Base-by-base conservation (phyloP, 1,284 basidiomycete genomes). In the Fereydounia khargensis region DNA sequence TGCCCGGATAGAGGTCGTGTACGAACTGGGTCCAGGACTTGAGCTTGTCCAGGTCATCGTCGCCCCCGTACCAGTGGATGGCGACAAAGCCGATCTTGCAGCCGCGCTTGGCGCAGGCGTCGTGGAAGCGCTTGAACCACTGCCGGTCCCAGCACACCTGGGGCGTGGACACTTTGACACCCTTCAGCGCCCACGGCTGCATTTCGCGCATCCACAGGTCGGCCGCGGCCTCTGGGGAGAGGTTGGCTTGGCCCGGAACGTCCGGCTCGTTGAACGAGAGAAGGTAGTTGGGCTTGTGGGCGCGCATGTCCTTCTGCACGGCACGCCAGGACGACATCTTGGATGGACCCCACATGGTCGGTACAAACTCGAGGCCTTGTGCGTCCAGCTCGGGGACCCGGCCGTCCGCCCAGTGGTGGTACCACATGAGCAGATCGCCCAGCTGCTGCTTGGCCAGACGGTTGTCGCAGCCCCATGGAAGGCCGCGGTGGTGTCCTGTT, bases 51-150 rank as follows among this genome's bases (percentile, higher is more conserved):
- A 69, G 45, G 38, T 73, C 68, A 10, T 46, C 35, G 42, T 48
- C 58, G 14, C 53, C 49, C 7, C 71, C 71, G 48, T 74, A 74
- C 67, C 70, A 74, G 56, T 74, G 73, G n/a, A 72, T 28, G 3
- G 73, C 65, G 16, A 69, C 55, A 38, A 73, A 70, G 39, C 58
- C 55, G 21, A 65, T 54, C 14, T 66, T 47, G 48, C 62, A 68
- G 3, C 67, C 69, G 16, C 52, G 25, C 17, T 48, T 42, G 16
- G 64, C 40, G 45, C 72, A 65, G 17, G 57, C 43, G 23, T 23
- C 32, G 57, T 70, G 62, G 37, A 74, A 72, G 19, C 47, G 23
- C 22, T 64, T 27, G 9, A 74, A 42, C 70, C 68, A 72, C n/a
- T 64, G 52, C 49, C 68, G 32, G 51, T 73, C 55, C 42, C 52